Evolutionary conservation across 768 basidiomycete genomes (phyloP), one percentile per base, ranked within the genome.

Genomic region (Cystofilobasidium ferigula): DNA sequence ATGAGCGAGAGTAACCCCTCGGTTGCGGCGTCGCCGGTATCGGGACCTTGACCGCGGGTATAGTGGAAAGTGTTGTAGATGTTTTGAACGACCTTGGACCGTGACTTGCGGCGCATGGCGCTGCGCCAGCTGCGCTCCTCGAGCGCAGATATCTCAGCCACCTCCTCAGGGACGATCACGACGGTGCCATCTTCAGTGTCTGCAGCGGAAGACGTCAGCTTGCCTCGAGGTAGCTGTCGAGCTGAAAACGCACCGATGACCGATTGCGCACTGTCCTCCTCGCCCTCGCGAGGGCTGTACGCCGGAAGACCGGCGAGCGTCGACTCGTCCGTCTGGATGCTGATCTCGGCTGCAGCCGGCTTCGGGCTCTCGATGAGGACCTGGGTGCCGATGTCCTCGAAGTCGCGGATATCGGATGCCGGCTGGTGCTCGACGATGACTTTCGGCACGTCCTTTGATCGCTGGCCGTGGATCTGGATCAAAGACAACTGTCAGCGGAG

Each of bases 241-340:
- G 28, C 18, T 6, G 6, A n/a, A 13, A 7, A 12, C 12, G 26
- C 26, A 54, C n/a, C 22, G 5, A 30, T 2, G 28, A n/a, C 51
- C 51, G 26, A 3, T 16, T 5, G 16, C 26, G 22, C 26, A 9
- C 36, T 24, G 24, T 36, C 42, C 10, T 51, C 57, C 7, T 35
- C 57, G 12, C 54, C 60, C 14, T 45, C 42, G 18, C 48, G 32
- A 40, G 65, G 65, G 12, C 58, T 56, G 56, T 67, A 67, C 1
- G 65, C 65, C 16, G 65, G 65, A n/a, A 67, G 53, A n/a, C 65
- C 53, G 4, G 51, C 58, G n/a, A 67, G 35, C 1, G 40, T 53
- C n/a, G 65, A 57, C 56, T 67, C 65, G 34, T 67, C 65, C 40
- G 65, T 67, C 40, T 62, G 65, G 20, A 61, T 61, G 53, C 47